phyloP scores from a whole-genome alignment of 345 rosid genomes.

The Abelmoschus esculentus region DNA sequence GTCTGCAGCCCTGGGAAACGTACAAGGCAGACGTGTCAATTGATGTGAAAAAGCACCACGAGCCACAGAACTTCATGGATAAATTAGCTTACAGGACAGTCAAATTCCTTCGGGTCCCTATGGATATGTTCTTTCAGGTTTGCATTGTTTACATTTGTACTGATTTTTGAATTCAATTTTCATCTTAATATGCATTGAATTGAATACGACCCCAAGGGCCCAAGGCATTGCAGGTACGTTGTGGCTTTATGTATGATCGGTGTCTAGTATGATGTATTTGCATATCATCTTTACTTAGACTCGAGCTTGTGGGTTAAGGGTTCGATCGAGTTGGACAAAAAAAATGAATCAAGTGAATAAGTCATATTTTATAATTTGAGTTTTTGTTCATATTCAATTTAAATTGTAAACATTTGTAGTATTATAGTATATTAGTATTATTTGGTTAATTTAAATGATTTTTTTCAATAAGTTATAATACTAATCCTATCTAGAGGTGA shows the following conservation, averaged over 20 bases:
- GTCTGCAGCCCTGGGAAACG: conserved; percentile 72
- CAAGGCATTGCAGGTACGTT: background rate
- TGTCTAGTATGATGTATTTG: too few species aligned
- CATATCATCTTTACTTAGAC: too few species aligned
- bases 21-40: conserved; percentile 44
- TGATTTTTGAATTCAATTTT: background rate
- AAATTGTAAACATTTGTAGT: too few species aligned
- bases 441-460: too few species aligned
- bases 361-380: too few species aligned
- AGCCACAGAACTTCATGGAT: conserved; percentile 47
- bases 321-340: too few species aligned
- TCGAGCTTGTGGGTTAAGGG: too few species aligned
- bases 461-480: too few species aligned
- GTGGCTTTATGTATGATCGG: background rate
- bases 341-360: too few species aligned
- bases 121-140: conserved; percentile 68
- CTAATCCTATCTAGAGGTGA: too few species aligned
- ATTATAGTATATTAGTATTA: too few species aligned
- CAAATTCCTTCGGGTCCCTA: conserved; percentile 58
- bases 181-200: background rate
- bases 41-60: conserved; percentile 66
- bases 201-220: background rate
- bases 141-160: background rate
- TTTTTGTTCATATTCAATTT: too few species aligned
- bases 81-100: conserved; percentile 63